These are phyloP conservation scores for Begonia loranthoides DNA, from an alignment of 306 rosid genomes.

Conservation along the genomic window DNA sequence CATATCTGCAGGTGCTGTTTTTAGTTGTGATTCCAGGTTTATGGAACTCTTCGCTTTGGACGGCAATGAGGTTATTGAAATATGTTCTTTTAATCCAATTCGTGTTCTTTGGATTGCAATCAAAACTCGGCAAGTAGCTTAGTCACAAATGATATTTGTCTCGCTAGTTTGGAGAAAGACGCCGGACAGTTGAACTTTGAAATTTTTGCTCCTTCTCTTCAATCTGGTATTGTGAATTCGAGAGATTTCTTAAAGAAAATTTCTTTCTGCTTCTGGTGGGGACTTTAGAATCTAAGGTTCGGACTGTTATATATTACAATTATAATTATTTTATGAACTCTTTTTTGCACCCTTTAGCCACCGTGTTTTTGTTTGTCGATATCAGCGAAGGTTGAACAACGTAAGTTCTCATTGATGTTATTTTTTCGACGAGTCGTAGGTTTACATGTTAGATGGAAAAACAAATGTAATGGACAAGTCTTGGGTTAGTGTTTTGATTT, in stretches of 20 bases:
- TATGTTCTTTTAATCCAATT: slow-evolving; percentile 9
- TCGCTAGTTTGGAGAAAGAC: neutral
- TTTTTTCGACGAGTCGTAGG: too few species aligned
- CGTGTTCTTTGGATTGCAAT: neutral
- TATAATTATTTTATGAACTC: too few species aligned
- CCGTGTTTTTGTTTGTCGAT: too few species aligned
- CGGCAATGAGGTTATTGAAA: neutral
- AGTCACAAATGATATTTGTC: neutral
- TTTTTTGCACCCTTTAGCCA: too few species aligned
- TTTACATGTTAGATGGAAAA: too few species aligned
- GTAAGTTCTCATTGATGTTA: too few species aligned
- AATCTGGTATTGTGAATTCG: neutral
- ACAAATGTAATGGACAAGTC: too few species aligned
- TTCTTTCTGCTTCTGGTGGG: slow-evolving; percentile 3
- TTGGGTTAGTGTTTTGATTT: too few species aligned
- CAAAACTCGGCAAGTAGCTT: too few species aligned
- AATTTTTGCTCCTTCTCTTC: neutral
- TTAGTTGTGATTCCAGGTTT: neutral
- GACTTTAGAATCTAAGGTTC: slow-evolving; percentile 1
- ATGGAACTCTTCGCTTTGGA: neutral
- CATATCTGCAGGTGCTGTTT: neutral
- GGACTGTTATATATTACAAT: neutral
- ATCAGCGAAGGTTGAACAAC: too few species aligned
- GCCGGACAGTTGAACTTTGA: neutral
- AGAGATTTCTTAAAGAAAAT: neutral